These are phyloP conservation scores for Kurtzmaniella cleridarum DNA, from an alignment of 805 yeast species.

Conservation along the genomic window DNA sequence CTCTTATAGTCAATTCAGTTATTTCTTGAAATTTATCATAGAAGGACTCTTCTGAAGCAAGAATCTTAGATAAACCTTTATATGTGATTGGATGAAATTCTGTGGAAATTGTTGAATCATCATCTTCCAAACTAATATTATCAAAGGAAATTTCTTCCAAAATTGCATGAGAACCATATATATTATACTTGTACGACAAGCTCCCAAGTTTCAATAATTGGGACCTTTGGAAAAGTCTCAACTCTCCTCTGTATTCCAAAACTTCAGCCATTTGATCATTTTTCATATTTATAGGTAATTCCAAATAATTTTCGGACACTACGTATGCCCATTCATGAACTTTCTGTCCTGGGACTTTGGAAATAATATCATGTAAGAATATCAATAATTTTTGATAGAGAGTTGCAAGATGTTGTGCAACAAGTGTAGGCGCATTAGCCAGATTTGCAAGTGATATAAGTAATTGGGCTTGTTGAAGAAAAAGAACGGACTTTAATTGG, in stretches of 20 bases:
- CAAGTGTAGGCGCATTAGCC: constrained; percentile 35
- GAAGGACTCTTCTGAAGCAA: constrained; percentile 15
- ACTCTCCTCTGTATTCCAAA: constrained; percentile 42
- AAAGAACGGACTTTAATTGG: constrained; percentile 25
- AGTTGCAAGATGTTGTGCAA: constrained; percentile 35
- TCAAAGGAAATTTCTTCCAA: constrained; percentile 19
- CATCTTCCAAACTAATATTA: constrained; percentile 1
- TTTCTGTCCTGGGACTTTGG: constrained; percentile 11
- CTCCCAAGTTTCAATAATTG: constrained; percentile 24
- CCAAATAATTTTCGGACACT: constrained; percentile 37
- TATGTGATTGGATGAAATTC: constrained; percentile 9
- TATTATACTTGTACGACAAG: constrained; percentile 11
- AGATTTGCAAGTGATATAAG: constrained; percentile 31
- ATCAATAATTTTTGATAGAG: constrained; percentile 29
- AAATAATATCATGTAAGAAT: constrained; percentile 36
- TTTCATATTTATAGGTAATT: constrained; percentile 13
- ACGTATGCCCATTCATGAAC: constrained; percentile 34
- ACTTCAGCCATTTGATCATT: constrained; percentile 16
- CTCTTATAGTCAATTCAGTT: constrained; percentile 53
- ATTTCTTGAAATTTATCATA: constrained; percentile 37
- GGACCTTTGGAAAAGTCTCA: constrained; percentile 44
- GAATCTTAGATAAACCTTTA: constrained; percentile 9
- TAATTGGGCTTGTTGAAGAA: constrained; percentile 30
- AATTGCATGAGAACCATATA: constrained; percentile 14
- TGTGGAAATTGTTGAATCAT: background rate